Percentiles rank a stretch among this genome's conserved stretches.
These are phyloP conservation scores for Chaetomium sp. DNA, from an alignment of 2,329 filamentous ascomycete species.

Conservation along the genomic window DNA sequence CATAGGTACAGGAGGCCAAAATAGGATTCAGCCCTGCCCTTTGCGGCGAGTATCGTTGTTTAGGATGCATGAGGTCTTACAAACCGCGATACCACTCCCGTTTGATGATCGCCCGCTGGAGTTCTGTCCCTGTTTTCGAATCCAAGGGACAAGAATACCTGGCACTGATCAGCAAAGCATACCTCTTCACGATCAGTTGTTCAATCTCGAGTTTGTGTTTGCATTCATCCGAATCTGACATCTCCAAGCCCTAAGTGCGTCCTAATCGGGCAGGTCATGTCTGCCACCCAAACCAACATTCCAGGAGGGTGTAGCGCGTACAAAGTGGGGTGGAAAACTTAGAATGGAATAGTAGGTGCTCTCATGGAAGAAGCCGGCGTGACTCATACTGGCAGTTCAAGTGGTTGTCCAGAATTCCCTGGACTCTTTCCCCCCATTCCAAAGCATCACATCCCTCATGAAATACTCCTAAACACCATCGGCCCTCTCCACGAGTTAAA, in stretches of 20 bases:
- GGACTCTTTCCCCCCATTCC: too few species aligned
- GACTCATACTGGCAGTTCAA: background rate
- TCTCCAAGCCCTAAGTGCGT: background rate
- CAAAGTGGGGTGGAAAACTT: background rate
- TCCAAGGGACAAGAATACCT: background rate
- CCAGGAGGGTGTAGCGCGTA: background rate
- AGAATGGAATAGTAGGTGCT: background rate
- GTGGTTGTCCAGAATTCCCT: background rate
- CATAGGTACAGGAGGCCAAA: background rate
- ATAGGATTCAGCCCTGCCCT: background rate
- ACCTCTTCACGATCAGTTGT: background rate
- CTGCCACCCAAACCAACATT: background rate
- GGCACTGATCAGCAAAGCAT: too few species aligned
- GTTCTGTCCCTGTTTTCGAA: background rate
- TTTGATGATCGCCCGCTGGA: constrained; percentile 2
- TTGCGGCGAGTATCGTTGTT: background rate
- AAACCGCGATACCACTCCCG: background rate
- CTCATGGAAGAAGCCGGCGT: background rate
- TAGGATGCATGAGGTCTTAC: background rate
- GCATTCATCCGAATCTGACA: background rate
- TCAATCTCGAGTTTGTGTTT: background rate
- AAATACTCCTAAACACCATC: background rate
- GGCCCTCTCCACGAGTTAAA: background rate
- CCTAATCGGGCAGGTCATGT: background rate
- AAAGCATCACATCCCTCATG: background rate